Conservation (phyloP, 306 rosid genomes). For the Neltuma alba region DNA sequence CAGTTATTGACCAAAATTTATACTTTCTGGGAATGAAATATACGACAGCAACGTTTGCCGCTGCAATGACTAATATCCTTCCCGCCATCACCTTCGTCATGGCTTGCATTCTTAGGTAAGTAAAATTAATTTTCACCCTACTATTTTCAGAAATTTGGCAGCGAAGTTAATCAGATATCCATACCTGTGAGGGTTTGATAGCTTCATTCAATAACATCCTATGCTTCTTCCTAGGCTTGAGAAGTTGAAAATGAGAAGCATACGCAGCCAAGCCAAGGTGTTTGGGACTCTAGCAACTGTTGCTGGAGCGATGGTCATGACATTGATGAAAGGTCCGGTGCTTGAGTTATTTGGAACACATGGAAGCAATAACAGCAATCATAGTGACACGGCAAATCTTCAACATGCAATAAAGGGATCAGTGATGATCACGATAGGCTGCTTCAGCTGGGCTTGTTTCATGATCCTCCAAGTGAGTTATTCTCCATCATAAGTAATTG, state of each 20-base stretch:
- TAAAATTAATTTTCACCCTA: background rate
- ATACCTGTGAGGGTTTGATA: background rate
- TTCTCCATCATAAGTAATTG: background rate
- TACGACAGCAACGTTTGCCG: conserved; percentile 92
- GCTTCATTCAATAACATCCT: conserved; percentile 1
- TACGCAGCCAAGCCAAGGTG: conserved; percentile 78
- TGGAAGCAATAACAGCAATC: conserved; percentile 8
- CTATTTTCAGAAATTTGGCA: background rate
- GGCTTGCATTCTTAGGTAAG: conserved; percentile 76
- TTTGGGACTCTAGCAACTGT: conserved; percentile 82
- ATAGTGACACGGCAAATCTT: conserved; percentile 39
- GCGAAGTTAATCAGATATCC: background rate
- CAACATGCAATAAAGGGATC: conserved; percentile 68
- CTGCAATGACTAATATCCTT: conserved; percentile 79
- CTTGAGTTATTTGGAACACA: conserved; percentile 55
- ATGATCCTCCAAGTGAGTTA: conserved; percentile 69
- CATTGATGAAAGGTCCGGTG: conserved; percentile 77
- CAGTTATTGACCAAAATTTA: conserved; percentile 89
- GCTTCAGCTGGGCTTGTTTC: conserved; percentile 82
- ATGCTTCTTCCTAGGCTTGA: conserved; percentile 60
- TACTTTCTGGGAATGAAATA: conserved; percentile 84
- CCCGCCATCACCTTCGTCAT: conserved; percentile 83
- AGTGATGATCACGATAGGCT: conserved; percentile 67
- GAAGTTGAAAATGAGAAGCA: conserved; percentile 56
- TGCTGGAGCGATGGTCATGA: conserved; percentile 88